Evolutionary conservation across 2,329 filamentous ascomycete genomes (phyloP).

Genomic region (Pseudohalonectria lignicola): DNA sequence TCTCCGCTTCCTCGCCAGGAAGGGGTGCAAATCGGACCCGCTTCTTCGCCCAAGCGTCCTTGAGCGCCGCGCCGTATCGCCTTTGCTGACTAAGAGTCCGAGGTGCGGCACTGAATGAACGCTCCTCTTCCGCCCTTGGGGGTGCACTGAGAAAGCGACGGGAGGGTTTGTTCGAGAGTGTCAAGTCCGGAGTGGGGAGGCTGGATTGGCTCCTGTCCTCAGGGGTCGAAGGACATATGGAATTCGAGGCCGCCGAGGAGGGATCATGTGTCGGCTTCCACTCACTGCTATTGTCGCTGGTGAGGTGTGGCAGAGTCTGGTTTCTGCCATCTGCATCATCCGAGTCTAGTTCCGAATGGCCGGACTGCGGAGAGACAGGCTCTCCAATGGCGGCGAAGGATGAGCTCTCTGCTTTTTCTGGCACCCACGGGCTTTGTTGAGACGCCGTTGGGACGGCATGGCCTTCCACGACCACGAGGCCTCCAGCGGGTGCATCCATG

Average conservation of each 20-base stretch:
- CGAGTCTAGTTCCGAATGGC: neutral
- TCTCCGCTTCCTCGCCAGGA: slow-evolving; percentile 11
- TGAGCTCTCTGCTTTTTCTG: neutral
- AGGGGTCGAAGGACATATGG: slow-evolving; percentile 14
- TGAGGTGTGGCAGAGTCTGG: neutral
- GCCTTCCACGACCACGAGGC: neutral
- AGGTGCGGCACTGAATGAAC: neutral
- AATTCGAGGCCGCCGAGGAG: too few relatives aligned
- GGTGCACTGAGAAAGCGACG: slow-evolving; percentile 40
- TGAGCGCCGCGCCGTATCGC: slow-evolving; percentile 17
- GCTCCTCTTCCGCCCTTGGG: slow-evolving; percentile 14
- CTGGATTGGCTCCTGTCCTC: slow-evolving; percentile 14
- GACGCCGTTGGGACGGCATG: neutral
- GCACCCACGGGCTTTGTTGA: neutral
- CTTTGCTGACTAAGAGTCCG: too few relatives aligned
- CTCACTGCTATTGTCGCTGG: too few relatives aligned
- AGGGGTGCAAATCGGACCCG: slow-evolving; percentile 24
- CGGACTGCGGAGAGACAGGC: neutral
- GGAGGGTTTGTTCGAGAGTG: slow-evolving; percentile 39
- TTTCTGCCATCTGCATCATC: neutral
- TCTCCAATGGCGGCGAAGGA: neutral
- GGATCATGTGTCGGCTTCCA: too few relatives aligned
- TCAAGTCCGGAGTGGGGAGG: slow-evolving; percentile 31
- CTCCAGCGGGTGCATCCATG: too few relatives aligned
- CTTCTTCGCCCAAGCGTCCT: slow-evolving; percentile 15